These are phyloP conservation scores for Cercospora nicotianae DNA, from an alignment of 2,329 filamentous ascomycete genomes.

Conservation along the genomic window DNA sequence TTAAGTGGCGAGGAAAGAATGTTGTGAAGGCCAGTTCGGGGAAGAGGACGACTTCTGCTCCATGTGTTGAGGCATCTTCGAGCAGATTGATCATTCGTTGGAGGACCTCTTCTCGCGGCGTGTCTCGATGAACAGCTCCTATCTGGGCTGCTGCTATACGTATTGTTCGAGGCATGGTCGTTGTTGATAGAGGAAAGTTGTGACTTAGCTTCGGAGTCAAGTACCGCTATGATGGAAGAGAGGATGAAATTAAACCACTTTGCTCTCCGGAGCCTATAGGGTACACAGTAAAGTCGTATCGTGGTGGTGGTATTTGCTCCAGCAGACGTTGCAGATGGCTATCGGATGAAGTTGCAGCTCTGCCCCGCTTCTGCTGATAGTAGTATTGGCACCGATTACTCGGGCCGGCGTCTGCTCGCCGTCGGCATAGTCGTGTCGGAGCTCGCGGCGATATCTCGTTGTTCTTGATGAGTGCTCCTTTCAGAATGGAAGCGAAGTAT, in stretches of 20 bases:
- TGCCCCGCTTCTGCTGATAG: slow-evolving; percentile 5
- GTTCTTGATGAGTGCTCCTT: background rate
- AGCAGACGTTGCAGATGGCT: background rate
- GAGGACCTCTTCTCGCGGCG: slow-evolving; percentile 45
- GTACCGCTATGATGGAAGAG: background rate
- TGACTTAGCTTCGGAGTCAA: background rate
- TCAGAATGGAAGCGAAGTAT: background rate
- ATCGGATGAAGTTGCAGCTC: background rate
- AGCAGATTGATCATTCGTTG: slow-evolving; percentile 53
- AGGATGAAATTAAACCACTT: background rate
- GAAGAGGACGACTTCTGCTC: slow-evolving; percentile 53
- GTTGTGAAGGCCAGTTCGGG: slow-evolving; percentile 57
- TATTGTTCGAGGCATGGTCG: slow-evolving; percentile 42
- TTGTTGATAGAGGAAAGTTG: background rate
- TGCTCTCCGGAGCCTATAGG: background rate
- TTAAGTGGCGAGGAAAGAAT: slow-evolving; percentile 55
- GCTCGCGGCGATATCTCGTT: background rate
- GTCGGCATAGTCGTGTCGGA: background rate
- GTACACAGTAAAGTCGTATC: background rate
- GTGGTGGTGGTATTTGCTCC: background rate
- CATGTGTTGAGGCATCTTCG: slow-evolving; percentile 44
- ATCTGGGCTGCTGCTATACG: slow-evolving; percentile 56
- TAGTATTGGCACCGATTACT: background rate
- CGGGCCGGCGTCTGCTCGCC: slow-evolving; percentile 5
- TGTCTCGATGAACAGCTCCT: slow-evolving; percentile 48